These are phyloP conservation scores for Aspergillus phoenicis DNA, from an alignment of 2,329 filamentous ascomycete species.

Conservation along the genomic window DNA sequence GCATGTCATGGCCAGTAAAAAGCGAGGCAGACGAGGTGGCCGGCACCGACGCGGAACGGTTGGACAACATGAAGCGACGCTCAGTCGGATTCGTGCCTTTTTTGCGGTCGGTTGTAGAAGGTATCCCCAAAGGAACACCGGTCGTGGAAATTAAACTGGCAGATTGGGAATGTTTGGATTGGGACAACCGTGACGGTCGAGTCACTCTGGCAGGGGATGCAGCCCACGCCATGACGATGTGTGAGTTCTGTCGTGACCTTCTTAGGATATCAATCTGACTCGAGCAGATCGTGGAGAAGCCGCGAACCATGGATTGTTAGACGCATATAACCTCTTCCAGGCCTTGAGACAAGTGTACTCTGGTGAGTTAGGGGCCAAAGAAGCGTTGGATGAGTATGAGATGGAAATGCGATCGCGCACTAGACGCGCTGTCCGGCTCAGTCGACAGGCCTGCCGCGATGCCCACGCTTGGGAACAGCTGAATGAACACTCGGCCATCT, in stretches of 20 bases:
- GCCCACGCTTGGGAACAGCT: constrained; percentile 36
- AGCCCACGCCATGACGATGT: constrained; percentile 39
- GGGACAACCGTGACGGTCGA: constrained; percentile 33
- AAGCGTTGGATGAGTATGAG: constrained; percentile 32
- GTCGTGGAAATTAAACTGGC: constrained; percentile 33
- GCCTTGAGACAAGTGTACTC: constrained; percentile 22
- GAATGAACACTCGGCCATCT: constrained; percentile 31
- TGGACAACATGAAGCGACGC: constrained; percentile 46
- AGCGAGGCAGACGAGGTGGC: constrained; percentile 39
- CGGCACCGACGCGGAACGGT: constrained; percentile 31
- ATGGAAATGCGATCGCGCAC: constrained; percentile 35
- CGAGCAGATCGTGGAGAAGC: constrained; percentile 34
- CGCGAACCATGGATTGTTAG: constrained; percentile 36
- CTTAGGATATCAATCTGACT: constrained; percentile 1
- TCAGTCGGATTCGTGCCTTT: constrained; percentile 27
- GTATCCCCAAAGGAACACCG: constrained; percentile 30
- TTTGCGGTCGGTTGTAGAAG: constrained; percentile 25
- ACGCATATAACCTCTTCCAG: constrained; percentile 25
- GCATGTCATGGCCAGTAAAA: constrained; percentile 51
- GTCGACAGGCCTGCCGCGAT: constrained; percentile 39
- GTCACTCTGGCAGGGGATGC: constrained; percentile 37
- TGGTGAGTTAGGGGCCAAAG: constrained; percentile 6
- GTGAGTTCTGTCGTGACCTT: constrained; percentile 19
- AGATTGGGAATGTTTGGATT: constrained; percentile 33
- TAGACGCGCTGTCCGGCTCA: constrained; percentile 33